phyloP scores from a whole-genome alignment of 2,329 filamentous ascomycete species.

The Salinomyces thailandicus region DNA sequence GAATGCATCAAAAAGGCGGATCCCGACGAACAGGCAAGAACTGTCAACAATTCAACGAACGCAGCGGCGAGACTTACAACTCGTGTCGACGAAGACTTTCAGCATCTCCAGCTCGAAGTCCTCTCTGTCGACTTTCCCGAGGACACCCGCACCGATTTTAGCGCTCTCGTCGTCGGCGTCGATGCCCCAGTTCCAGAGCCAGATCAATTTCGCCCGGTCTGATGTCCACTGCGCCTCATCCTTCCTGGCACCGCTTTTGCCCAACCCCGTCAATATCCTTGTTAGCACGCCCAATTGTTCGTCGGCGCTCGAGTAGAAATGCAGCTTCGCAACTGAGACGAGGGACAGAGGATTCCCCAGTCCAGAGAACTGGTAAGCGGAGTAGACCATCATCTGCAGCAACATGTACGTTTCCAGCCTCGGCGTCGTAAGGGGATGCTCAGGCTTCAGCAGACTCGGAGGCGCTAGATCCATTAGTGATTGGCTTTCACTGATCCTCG shows the following conservation, averaged over 20 bases:
- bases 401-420: conserved; percentile 46
- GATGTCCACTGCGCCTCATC: conserved; percentile 56
- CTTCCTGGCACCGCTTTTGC: conserved; percentile 31
- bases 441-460: conserved; percentile 43
- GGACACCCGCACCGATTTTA: conserved; percentile 37
- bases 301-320: conserved; percentile 50
- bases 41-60: neutral
- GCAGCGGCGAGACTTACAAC: conserved; percentile 19
- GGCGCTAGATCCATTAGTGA: conserved; percentile 27
- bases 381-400: conserved; percentile 51
- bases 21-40: no score
- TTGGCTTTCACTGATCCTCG: conserved; percentile 24
- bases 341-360: conserved; percentile 34
- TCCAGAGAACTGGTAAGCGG: conserved; percentile 33
- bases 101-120: conserved; percentile 62
- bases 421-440: conserved; percentile 57
- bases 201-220: conserved; percentile 55
- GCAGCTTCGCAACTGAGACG: conserved; percentile 45
- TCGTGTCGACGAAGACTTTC: conserved; percentile 48
- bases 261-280: conserved; percentile 48
- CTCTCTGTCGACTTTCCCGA: conserved; percentile 48
- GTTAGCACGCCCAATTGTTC: conserved; percentile 54
- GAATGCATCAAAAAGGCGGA: no score
- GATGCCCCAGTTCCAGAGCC: conserved; percentile 63
- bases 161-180: conserved; percentile 30